phyloP scores from a whole-genome alignment of 1,284 basidiomycete genomes.

The Heterobasidion irregulare region DNA sequence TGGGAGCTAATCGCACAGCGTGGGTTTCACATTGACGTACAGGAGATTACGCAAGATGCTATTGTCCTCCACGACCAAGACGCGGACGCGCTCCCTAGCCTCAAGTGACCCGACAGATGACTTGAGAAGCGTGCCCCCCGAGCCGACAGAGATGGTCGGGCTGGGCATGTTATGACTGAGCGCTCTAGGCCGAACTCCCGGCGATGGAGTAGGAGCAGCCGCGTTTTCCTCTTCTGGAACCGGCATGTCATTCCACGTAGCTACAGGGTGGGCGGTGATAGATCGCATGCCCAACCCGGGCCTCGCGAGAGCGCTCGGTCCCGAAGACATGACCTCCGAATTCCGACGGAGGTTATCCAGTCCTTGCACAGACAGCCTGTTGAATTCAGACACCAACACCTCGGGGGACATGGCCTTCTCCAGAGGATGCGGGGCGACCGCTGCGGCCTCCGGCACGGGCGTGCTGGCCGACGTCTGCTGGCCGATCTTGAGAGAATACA shows the following conservation, averaged over 20 bases:
- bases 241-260: conserved; percentile 28
- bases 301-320: conserved; percentile 15
- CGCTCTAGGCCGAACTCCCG: conserved; percentile 9
- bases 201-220: conserved; percentile 5
- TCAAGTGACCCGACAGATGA: conserved; percentile 45
- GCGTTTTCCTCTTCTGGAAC: conserved; percentile 25
- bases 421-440: not conserved
- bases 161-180: conserved; percentile 24
- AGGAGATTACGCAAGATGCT: conserved; percentile 63
- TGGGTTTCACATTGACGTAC: conserved; percentile 30
- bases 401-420: not conserved
- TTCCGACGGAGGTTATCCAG: conserved; percentile 29
- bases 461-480: conserved; percentile 14
- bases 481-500: conserved; percentile 54
- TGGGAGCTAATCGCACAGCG: not conserved
- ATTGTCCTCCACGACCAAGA: conserved; percentile 83
- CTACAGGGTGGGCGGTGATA: conserved; percentile 36
- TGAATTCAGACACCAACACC: conserved; percentile 6
- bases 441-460: not conserved
- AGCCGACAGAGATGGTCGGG: conserved; percentile 47
- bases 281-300: conserved; percentile 41
- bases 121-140: conserved; percentile 52
- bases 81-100: conserved; percentile 36
- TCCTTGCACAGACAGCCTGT: conserved; percentile 12
- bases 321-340: conserved; percentile 33